Base-by-base conservation (phyloP, 495 filamentous ascomycete genomes). In the Paragyromitra xinjiangensis region DNA sequence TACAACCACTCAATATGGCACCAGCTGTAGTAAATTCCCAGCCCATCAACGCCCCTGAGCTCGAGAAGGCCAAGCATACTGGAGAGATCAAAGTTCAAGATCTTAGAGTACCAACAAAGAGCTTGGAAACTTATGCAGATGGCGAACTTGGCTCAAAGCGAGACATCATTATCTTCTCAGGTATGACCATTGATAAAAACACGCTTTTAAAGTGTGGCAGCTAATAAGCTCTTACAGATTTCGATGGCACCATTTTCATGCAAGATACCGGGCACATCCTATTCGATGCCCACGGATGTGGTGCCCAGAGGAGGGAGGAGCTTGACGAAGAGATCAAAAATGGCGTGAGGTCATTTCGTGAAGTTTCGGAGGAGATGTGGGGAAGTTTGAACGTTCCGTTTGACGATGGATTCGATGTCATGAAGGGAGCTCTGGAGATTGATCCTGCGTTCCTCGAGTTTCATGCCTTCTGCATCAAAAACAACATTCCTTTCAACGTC, bases 291-390 rank as follows among this genome's bases (percentile, higher is more conserved):
- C 86, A 90, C 73, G 91, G 91, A 71, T 92, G 90, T 83, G 90
- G 91, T 69, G 82, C 83, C 5, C 81, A 85, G 39, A 86, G 86
- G 50, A 86, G 90, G 34, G 80, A 88, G 63, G 82, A 87, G 53
- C 88, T 92, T 29, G 91, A 92, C 69, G 85, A 87, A 59, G 88
- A 92, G 75, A 91, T 93, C 82, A 88, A 91, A 68, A 86, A 85
- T 9, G 91, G 91, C 70, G 87, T 90, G 81, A 87, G 90, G 8
- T 89, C 90, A 0, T 92, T 92, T 85, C 85, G 90, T 39, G 91
- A 92, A n/a, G 90, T 90, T 37, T 92, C 90, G 3, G 91, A 92
- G 70, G 91, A 92, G 81, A 92, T 92, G 91, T 92, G 90, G 91
- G 88, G 87, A 22, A 91, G 89, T 1, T 84, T 93, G 0, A 85